These are phyloP conservation scores for Aspergillus unguis DNA, from an alignment of 2,329 filamentous ascomycete genomes.

Conservation along the genomic window DNA sequence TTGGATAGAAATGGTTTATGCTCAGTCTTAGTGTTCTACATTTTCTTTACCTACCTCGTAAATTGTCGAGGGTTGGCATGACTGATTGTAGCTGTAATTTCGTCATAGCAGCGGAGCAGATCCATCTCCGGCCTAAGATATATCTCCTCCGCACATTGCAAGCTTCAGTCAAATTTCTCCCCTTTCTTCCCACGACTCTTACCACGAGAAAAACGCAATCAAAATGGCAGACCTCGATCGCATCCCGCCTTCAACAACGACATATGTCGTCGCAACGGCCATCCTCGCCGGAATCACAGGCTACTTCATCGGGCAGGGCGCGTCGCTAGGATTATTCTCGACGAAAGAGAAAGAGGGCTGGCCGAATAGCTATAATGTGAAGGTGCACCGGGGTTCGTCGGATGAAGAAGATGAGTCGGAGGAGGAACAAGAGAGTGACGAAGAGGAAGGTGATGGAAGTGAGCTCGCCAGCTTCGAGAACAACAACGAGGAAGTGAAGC, in stretches of 20 bases:
- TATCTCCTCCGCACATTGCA: not conserved
- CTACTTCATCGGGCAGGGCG: constrained; percentile 66
- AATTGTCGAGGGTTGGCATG: too few relatives aligned
- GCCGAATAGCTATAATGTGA: constrained; percentile 54
- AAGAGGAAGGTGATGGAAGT: constrained; percentile 59
- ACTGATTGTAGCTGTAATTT: too few relatives aligned
- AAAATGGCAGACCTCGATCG: constrained; percentile 39
- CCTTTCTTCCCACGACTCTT: not conserved
- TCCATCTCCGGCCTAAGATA: not conserved
- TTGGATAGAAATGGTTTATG: too few relatives aligned
- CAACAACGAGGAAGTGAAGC: constrained; percentile 80
- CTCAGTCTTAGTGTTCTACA: too few relatives aligned
- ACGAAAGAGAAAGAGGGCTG: constrained; percentile 44
- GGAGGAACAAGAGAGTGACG: constrained; percentile 63
- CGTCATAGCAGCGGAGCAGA: not conserved
- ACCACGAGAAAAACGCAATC: not conserved
- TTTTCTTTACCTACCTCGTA: too few relatives aligned
- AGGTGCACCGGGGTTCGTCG: constrained; percentile 43
- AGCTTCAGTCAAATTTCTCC: not conserved
- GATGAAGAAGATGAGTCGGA: constrained; percentile 35
- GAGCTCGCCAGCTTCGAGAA: constrained; percentile 49
- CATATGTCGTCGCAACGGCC: constrained; percentile 68
- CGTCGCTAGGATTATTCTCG: constrained; percentile 63
- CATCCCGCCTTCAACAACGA: constrained; percentile 51
- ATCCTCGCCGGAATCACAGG: constrained; percentile 71